Evolutionary conservation across 345 rosid genomes (phyloP).

Genomic region (Alliaria petiolata): DNA sequence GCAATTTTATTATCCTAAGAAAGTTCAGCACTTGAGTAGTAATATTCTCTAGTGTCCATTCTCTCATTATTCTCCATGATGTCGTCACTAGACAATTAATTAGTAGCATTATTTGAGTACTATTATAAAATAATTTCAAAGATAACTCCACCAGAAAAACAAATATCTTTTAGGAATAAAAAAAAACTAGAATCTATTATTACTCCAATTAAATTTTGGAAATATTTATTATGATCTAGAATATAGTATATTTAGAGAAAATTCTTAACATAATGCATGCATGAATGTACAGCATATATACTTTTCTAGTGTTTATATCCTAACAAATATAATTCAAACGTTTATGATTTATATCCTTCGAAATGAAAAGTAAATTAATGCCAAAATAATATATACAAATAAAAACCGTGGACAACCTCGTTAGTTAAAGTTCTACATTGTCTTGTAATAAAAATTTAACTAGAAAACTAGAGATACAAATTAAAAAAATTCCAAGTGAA

Average conservation of each 20-base stretch:
- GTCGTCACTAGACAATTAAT: conserved; percentile 23
- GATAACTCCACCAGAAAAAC: conserved; percentile 24
- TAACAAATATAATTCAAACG: neutral
- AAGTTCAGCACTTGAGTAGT: conserved; percentile 32
- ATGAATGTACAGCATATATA: conserved; percentile 8
- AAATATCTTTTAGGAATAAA: conserved; percentile 12
- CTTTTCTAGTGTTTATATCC: neutral
- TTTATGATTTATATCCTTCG: neutral
- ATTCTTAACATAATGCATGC: neutral
- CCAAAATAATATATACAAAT: conserved; percentile 15
- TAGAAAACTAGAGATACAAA: conserved; percentile 6
- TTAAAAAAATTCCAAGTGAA: conserved; percentile 4
- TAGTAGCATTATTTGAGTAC: conserved; percentile 7
- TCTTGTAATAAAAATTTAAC: conserved; percentile 16
- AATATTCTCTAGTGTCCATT: conserved; percentile 36
- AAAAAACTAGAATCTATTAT: conserved; percentile 6
- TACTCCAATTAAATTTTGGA: conserved; percentile 1
- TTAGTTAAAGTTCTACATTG: conserved; percentile 14
- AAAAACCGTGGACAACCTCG: conserved; percentile 12
- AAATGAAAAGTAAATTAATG: neutral
- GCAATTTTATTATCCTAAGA: conserved; percentile 21
- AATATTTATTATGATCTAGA: conserved; percentile 16
- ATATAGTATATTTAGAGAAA: conserved; percentile 10
- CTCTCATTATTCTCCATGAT: conserved; percentile 37
- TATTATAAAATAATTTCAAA: conserved; percentile 1